phyloP scores from a whole-genome alignment of 805 yeast species.

The Diddensiella transvaalensis region DNA sequence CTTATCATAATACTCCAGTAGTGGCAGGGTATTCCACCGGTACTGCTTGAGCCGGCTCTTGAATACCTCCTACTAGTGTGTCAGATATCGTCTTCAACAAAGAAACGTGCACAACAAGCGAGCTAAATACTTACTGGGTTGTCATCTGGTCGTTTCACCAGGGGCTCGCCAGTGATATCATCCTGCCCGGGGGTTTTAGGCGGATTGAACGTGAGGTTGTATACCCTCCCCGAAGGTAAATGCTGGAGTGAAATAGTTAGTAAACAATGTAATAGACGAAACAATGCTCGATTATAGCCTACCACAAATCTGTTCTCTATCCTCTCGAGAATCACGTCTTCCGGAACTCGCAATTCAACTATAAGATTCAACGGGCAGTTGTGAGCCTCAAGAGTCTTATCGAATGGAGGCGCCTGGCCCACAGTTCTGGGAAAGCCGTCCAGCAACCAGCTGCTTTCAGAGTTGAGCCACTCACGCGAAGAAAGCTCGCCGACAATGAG shows the following conservation, averaged over 20 bases:
- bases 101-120: not conserved
- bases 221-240: constrained; percentile 77
- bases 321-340: constrained; percentile 71
- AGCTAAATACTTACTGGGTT: constrained; percentile 40
- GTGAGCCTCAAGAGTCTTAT: constrained; percentile 37
- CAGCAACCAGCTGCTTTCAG: constrained; percentile 59
- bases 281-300: too few species aligned
- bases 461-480: constrained; percentile 41
- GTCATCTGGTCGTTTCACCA: constrained; percentile 79
- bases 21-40: constrained; percentile 54
- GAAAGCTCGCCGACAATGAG: constrained; percentile 52
- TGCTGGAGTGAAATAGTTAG: constrained; percentile 38
- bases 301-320: constrained; percentile 77
- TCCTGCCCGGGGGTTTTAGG: constrained; percentile 79
- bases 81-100: not conserved
- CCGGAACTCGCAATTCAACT: constrained; percentile 87
- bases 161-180: constrained; percentile 85
- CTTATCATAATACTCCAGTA: constrained; percentile 57
- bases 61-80: constrained; percentile 47
- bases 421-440: constrained; percentile 92
- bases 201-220: constrained; percentile 82
- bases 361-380: constrained; percentile 60
- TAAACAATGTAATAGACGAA: too few species aligned
- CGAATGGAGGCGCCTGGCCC: constrained; percentile 63
- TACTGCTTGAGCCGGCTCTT: constrained; percentile 63